Base-by-base conservation (phyloP, 805 yeast species). In the Metschnikowia koreensis region DNA sequence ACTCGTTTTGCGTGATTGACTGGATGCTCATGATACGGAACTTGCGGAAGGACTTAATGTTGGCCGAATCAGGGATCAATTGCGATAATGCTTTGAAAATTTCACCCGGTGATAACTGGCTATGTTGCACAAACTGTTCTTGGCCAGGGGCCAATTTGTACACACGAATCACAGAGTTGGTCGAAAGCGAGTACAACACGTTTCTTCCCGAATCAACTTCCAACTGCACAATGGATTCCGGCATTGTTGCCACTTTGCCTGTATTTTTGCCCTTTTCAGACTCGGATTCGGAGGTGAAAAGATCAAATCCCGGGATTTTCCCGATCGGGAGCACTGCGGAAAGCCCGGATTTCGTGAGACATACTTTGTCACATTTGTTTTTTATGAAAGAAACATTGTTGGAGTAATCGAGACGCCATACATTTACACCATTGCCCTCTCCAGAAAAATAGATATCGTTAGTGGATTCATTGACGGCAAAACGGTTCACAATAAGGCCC, bases 351-450 rank as follows among this genome's bases (percentile, higher is more conserved):
- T 83, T 41, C 11, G 97, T 90, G 50, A 89, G 77, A 66, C 97
- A 90, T 39, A 86, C 82, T 66, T 91, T 91, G 60, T 82, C 83
- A 63, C 96, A 88, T 60, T 85, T 87, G 62, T 88, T 86, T 56
- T 84, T 82, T 65, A 90, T 90, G 89, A 97, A 93, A 49, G 89
- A 86, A 44, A 90, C 94, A 27, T 87, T 80, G 57, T 85, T 87
- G 6, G 92, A 80, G 65, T 94, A 94, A 53, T 82, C 84, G 49
- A 94, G 73, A 64, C 89, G 93, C 97, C 97, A 94, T 41, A 94
- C 76, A 59, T 92, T 83, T 37, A 76, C 70, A 1, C 91, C 93
- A 58, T 88, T 90, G 17, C 85, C 82, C 39, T 79, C 79, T n/a
- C 96, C 96, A 8, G 88, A 78, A 66, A 96, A 89, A 65, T 89